A percentile compares a stretch with the other conserved stretches of the same genome.
Conservation (phyloP, 345 rosid genomes). For the Gossypium longicalyx region DNA sequence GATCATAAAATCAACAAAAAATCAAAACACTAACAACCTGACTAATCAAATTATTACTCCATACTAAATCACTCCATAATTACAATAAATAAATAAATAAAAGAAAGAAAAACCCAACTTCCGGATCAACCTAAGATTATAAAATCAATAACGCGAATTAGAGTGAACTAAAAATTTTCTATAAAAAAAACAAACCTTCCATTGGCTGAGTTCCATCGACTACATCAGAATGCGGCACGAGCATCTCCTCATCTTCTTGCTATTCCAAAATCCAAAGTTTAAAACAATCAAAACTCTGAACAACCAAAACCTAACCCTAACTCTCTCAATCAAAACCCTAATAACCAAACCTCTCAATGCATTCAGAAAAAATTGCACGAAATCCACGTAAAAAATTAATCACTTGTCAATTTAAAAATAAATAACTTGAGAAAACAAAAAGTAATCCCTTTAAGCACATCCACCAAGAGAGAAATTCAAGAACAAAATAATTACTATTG, state of each 20-base stretch:
- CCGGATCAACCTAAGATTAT: not conserved
- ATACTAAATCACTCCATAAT: not conserved
- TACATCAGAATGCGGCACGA: constrained; percentile 36
- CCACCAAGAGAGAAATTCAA: not conserved
- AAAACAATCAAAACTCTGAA: constrained; percentile 7
- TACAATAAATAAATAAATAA: not conserved
- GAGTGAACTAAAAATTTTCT: not conserved
- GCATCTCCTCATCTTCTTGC: constrained; percentile 54
- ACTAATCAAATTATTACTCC: not conserved
- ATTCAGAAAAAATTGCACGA: not conserved
- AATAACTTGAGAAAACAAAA: not conserved
- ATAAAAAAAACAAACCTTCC: constrained; percentile 31
- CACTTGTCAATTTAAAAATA: constrained; percentile 20
- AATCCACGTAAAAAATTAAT: constrained; percentile 14
- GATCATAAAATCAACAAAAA: constrained; percentile 12
- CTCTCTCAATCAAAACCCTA: constrained; percentile 28
- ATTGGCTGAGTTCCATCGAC: constrained; percentile 39
- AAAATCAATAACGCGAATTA: not conserved
- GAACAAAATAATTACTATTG: not conserved
- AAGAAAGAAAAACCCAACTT: too few species aligned
- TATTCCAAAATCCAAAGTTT: constrained; percentile 23
- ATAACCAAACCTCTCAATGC: not conserved
- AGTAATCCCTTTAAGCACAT: not conserved
- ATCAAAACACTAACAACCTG: constrained; percentile 28
- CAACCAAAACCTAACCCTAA: constrained; percentile 15